phyloP scores from a whole-genome alignment of 345 rosid species.

The Dipteronia dyeriana region DNA sequence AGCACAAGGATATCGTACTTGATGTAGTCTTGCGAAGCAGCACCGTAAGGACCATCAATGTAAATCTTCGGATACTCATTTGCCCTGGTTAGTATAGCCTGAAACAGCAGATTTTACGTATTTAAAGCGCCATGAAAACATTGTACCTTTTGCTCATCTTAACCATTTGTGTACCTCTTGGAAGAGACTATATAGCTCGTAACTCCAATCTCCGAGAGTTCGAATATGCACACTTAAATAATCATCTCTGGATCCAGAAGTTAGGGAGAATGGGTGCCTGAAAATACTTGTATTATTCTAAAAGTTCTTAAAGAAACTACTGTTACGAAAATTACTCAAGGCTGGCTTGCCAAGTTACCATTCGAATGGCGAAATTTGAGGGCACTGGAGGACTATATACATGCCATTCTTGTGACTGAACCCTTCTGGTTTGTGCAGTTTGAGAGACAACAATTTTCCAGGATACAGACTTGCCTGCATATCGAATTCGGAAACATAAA shows the following conservation, averaged over 20 bases:
- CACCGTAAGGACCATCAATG: conserved; percentile 62
- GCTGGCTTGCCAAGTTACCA: conserved; percentile 36
- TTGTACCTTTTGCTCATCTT: neutral
- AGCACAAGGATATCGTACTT: conserved; percentile 54
- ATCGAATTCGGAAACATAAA: neutral
- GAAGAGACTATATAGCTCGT: conserved; percentile 43
- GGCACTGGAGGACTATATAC: conserved; percentile 54
- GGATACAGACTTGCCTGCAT: conserved; percentile 48
- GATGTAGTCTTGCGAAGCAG: conserved; percentile 55
- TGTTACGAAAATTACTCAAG: neutral
- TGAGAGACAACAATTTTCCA: conserved; percentile 51
- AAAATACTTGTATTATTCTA: neutral
- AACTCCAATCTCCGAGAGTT: conserved; percentile 65
- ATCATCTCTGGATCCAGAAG: conserved; percentile 52
- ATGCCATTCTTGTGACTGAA: conserved; percentile 53
- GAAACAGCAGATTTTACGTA: neutral
- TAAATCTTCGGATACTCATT: conserved; percentile 41
- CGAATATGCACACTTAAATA: conserved; percentile 57
- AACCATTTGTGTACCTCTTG: conserved; percentile 39
- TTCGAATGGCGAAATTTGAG: conserved; percentile 56
- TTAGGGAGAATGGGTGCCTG: conserved; percentile 74
- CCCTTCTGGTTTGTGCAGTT: conserved; percentile 43
- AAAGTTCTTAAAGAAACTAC: neutral
- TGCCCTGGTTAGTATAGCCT: conserved; percentile 33
- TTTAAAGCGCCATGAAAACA: neutral